Conservation (phyloP, 106 monocot genomes). For the Dioscorea dumetorum region DNA sequence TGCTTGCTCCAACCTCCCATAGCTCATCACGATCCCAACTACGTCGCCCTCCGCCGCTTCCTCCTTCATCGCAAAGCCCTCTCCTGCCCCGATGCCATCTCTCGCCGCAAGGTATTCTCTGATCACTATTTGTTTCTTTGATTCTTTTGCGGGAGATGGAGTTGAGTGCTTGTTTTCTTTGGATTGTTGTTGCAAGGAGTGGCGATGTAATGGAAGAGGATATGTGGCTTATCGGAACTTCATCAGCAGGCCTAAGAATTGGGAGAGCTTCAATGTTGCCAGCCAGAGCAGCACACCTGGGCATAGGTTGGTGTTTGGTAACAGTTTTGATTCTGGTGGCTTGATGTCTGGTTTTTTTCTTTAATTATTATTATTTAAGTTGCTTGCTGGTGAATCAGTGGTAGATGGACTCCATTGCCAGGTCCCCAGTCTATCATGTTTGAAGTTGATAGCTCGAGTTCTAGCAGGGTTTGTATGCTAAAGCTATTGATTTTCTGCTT, state of each 20-base stretch:
- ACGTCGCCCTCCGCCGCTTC: slow-evolving; percentile 66
- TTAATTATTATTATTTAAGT: neutral
- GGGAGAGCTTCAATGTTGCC: slow-evolving; percentile 27
- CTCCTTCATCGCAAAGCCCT: slow-evolving; percentile 61
- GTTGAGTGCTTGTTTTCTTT: no score
- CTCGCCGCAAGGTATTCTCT: slow-evolving; percentile 41
- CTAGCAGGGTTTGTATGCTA: slow-evolving; percentile 62
- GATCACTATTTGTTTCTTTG: neutral
- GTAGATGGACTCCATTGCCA: slow-evolving; percentile 63
- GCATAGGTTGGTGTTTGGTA: slow-evolving; percentile 43
- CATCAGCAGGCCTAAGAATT: slow-evolving; percentile 59
- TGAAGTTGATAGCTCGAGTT: slow-evolving; percentile 66
- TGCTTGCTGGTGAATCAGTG: slow-evolving; percentile 35
- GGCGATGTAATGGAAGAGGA: slow-evolving; percentile 85
- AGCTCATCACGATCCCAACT: slow-evolving; percentile 44
- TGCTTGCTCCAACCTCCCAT: slow-evolving; percentile 78
- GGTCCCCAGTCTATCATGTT: slow-evolving; percentile 45
- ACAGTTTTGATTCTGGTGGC: neutral
- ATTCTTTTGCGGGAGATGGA: neutral
- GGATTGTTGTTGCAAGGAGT: slow-evolving; percentile 45
- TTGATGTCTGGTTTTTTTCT: neutral
- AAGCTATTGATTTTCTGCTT: neutral
- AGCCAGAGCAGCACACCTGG: slow-evolving; percentile 61
- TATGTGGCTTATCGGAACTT: slow-evolving; percentile 82
- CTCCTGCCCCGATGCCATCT: slow-evolving; percentile 21